Conservation (phyloP, 805 yeast genomes). For the Ogataea minuta region DNA sequence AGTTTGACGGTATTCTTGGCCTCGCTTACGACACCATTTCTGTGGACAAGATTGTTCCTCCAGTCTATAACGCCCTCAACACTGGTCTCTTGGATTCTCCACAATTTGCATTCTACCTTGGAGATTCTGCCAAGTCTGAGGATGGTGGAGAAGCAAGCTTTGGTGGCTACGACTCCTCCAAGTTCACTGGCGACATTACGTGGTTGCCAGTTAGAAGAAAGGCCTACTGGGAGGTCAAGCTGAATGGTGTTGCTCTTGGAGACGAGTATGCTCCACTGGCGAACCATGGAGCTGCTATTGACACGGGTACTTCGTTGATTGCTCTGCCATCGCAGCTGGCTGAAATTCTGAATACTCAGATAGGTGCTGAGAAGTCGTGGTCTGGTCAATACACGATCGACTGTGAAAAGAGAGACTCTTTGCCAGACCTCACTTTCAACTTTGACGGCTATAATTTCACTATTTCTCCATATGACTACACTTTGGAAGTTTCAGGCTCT, state of each 20-base stretch:
- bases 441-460: constrained; percentile 91
- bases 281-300: constrained; percentile 93
- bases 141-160: constrained; percentile 91
- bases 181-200: constrained; percentile 79
- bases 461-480: constrained; percentile 85
- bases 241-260: constrained; percentile 88
- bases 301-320: constrained; percentile 96
- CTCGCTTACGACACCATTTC: constrained; percentile 91
- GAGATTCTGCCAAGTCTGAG: constrained; percentile 63
- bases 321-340: constrained; percentile 95
- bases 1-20: constrained; percentile 96
- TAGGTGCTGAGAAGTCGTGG: constrained; percentile 97
- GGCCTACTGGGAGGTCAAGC: constrained; percentile 99
- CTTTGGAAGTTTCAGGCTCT: constrained; percentile 89
- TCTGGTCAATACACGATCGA: constrained; percentile 94
- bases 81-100: constrained; percentile 80
- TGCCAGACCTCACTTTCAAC: constrained; percentile 91
- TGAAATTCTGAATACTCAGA: constrained; percentile 90
- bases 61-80: constrained; percentile 83
- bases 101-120: constrained; percentile 87
- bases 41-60: constrained; percentile 88
- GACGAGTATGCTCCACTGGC: constrained; percentile 83
- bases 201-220: constrained; percentile 98
- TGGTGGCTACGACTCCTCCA: constrained; percentile 85
- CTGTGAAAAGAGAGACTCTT: constrained; percentile 75